Base-by-base conservation (phyloP, 495 filamentous ascomycete genomes). In the Lophium mytilinum region DNA sequence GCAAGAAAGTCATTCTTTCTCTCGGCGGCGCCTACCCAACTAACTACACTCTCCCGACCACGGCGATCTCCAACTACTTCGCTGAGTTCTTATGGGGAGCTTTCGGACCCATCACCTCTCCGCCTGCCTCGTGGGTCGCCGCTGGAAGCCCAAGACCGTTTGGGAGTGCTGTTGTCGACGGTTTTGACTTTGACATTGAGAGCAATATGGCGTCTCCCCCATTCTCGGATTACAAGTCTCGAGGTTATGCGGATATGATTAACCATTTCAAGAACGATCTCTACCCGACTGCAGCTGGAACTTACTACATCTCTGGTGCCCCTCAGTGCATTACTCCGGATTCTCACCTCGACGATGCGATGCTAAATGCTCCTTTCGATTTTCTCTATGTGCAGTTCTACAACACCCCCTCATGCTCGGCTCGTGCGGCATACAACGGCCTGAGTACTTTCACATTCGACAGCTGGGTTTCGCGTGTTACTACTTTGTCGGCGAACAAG, bases 51-150 rank as follows among this genome's bases (percentile, higher is more conserved):
- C 71, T 78, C 8, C 56, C 63, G 3, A 64, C 66, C 7, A 59
- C 71, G 8, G 54, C 55, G 0, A 59, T 68, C 18, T 78, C 72
- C 4, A 56, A 62, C 9, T 72, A 70, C 58, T 81, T 88, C 57
- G 81, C 81, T 35, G 73, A 82, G 55, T 78, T 79, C 49, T 68
- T 86, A 12, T 88, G 83, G 84, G 75, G 73, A 39, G 76, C 82
- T 1, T 87, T 84, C 60, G 84, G 83, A 50, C 82, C 83, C 0
- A 50, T 61, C 8, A 71, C 71, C 0, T 48, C 21, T 35, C 50
- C 61, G 6, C 71, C 71, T 0, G 8, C 14, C 0, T 48, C 21
- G 21, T 82, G 74, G 72, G 62, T 66, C 15, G 63, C 52, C 30
- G 61, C 53, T n/a, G 53, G 49, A 14, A 58, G 56, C 21, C 72